Evolutionary conservation across 2,329 filamentous ascomycete genomes (phyloP).

Genomic region (Cladosporium cucumerinum): DNA sequence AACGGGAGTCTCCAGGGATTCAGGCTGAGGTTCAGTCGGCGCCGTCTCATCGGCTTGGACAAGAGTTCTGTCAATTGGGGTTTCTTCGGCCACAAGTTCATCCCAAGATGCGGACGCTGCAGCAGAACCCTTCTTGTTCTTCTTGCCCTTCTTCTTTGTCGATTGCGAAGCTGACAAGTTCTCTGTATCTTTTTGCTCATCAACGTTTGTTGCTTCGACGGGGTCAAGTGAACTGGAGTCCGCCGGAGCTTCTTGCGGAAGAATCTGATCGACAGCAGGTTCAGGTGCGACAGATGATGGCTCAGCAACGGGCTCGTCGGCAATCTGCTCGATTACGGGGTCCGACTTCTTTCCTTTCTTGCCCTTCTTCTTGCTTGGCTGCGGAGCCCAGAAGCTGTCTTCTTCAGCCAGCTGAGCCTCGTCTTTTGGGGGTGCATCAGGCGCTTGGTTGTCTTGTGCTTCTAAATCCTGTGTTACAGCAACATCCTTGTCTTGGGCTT

Average conservation of each 20-base stretch:
- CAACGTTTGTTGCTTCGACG: neutral
- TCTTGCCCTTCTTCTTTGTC: conserved; percentile 2
- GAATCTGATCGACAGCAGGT: neutral
- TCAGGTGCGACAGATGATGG: neutral
- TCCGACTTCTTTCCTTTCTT: conserved; percentile 31
- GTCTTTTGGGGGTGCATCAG: conserved; percentile 5
- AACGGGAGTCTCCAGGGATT: neutral
- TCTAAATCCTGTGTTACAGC: neutral
- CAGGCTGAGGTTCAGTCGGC: neutral
- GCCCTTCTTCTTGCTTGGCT: conserved; percentile 26
- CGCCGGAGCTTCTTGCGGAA: neutral
- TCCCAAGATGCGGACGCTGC: neutral
- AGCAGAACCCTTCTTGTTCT: neutral
- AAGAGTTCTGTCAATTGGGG: neutral
- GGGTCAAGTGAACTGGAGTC: neutral
- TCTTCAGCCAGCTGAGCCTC: conserved; percentile 22
- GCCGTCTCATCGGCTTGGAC: neutral
- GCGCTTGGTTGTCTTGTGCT: neutral
- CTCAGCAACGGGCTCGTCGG: neutral
- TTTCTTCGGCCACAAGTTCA: conserved; percentile 1
- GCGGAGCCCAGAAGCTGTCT: conserved; percentile 16
- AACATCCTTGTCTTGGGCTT: neutral
- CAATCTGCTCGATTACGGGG: neutral
- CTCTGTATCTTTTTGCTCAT: neutral
- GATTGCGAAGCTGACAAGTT: neutral